Evolutionary conservation across 2,329 filamentous ascomycete genomes (phyloP).

Genomic region (Hypoxylon sp.): DNA sequence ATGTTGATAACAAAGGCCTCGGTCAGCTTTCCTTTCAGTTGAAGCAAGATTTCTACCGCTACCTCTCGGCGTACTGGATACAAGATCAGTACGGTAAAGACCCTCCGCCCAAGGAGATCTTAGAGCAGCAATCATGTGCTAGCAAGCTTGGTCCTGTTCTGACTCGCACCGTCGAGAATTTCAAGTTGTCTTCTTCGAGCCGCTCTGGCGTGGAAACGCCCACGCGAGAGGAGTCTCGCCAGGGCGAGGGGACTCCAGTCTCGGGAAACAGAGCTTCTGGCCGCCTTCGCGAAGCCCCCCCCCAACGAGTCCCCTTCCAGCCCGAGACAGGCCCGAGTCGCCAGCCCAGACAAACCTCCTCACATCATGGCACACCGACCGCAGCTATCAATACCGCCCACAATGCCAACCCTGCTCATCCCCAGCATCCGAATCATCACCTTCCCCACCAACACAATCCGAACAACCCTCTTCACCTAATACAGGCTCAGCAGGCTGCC

Average conservation of each 20-base stretch:
- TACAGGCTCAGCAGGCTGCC: constrained; percentile 54
- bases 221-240: constrained; percentile 70
- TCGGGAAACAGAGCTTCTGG: constrained; percentile 72
- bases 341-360: constrained; percentile 71
- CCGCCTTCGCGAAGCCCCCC: constrained; percentile 84
- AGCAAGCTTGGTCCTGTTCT: constrained; percentile 88
- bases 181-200: constrained; percentile 66
- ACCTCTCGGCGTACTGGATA: constrained; percentile 90
- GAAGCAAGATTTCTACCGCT: constrained; percentile 92
- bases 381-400: constrained; percentile 45
- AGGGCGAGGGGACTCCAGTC: constrained; percentile 64
- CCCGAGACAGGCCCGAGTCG: constrained; percentile 79
- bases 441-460: constrained; percentile 51
- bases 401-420: constrained; percentile 45
- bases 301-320: constrained; percentile 87
- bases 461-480: constrained; percentile 52
- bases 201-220: constrained; percentile 73
- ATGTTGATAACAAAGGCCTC: constrained; percentile 73
- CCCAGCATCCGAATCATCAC: constrained; percentile 48
- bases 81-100: constrained; percentile 82
- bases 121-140: constrained; percentile 82
- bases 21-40: constrained; percentile 88
- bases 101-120: constrained; percentile 88
- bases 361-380: constrained; percentile 58
- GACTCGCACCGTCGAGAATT: constrained; percentile 84